A percentile compares a stretch with the other conserved stretches of the same genome.
These are phyloP conservation scores for Sphaerulina populicola DNA, from an alignment of 2,329 filamentous ascomycete species.

Conservation along the genomic window DNA sequence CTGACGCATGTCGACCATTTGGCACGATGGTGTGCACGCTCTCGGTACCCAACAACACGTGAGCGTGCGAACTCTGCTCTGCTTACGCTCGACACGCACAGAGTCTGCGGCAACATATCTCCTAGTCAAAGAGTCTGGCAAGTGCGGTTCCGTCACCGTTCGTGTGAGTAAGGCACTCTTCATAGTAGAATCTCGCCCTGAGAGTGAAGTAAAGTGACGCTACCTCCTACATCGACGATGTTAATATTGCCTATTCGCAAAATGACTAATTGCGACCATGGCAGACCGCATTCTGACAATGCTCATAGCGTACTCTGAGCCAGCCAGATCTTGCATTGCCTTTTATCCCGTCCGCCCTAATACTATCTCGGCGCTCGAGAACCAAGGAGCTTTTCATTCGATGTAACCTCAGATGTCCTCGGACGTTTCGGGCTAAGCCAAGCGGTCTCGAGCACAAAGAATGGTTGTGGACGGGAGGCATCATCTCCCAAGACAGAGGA, in stretches of 20 bases:
- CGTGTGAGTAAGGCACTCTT: too few relatives aligned
- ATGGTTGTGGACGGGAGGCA: neutral
- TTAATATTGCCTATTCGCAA: slow-evolving; percentile 4
- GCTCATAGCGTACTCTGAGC: neutral
- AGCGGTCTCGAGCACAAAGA: neutral
- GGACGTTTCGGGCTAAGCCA: neutral
- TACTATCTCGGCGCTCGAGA: neutral
- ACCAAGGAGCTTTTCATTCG: neutral
- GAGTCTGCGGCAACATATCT: neutral
- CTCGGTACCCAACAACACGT: neutral
- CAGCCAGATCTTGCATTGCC: neutral
- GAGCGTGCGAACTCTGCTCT: neutral
- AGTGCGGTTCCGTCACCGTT: neutral
- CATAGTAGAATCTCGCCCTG: neutral
- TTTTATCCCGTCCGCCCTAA: neutral
- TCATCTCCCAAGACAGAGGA: neutral
- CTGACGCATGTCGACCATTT: slow-evolving; percentile 1
- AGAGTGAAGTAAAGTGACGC: neutral
- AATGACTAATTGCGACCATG: neutral
- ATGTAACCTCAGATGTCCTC: slow-evolving; percentile 4
- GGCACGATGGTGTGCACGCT: neutral
- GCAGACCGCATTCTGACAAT: neutral
- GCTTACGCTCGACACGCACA: neutral
- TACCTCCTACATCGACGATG: neutral
- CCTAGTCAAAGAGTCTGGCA: neutral